phyloP scores from a whole-genome alignment of 305 asterid genomes.

The Fraxinus sp. region DNA sequence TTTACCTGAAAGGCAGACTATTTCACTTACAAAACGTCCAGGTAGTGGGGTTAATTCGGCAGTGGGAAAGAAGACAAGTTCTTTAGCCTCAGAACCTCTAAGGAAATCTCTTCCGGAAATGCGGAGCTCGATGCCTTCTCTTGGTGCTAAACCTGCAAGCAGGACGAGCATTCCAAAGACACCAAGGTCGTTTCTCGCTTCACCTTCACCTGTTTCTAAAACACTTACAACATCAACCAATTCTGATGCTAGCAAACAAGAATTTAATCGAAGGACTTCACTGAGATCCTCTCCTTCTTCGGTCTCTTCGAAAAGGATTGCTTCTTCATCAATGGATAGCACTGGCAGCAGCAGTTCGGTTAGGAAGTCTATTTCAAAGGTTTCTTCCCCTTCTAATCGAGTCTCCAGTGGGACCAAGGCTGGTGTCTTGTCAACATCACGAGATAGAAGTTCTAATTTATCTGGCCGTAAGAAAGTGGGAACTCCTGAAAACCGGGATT shows the following conservation, averaged over 20 bases:
- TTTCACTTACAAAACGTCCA: constrained; percentile 44
- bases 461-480: constrained; percentile 65
- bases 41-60: constrained; percentile 33
- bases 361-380: constrained; percentile 54
- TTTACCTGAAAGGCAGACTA: constrained; percentile 68
- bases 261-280: constrained; percentile 45
- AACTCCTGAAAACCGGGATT: constrained; percentile 77
- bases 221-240: constrained; percentile 66
- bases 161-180: constrained; percentile 48
- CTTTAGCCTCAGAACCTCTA: constrained; percentile 57
- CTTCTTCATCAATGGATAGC: constrained; percentile 74
- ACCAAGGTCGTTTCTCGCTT: constrained; percentile 58
- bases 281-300: constrained; percentile 54
- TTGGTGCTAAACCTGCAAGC: constrained; percentile 46
- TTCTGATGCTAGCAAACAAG: constrained; percentile 58
- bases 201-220: constrained; percentile 63
- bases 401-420: constrained; percentile 66
- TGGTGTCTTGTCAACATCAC: constrained; percentile 50
- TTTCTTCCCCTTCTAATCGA: constrained; percentile 45
- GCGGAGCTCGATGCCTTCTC: constrained; percentile 53
- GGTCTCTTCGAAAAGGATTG: constrained; percentile 52
- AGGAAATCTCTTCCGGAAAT: constrained; percentile 80
- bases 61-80: constrained; percentile 44
- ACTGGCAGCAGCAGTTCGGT: constrained; percentile 58
- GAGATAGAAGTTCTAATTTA: constrained; percentile 50